Evolutionary conservation across 169 alveolate genomes (phyloP).

Genomic region (Eimeria acervulina): DNA sequence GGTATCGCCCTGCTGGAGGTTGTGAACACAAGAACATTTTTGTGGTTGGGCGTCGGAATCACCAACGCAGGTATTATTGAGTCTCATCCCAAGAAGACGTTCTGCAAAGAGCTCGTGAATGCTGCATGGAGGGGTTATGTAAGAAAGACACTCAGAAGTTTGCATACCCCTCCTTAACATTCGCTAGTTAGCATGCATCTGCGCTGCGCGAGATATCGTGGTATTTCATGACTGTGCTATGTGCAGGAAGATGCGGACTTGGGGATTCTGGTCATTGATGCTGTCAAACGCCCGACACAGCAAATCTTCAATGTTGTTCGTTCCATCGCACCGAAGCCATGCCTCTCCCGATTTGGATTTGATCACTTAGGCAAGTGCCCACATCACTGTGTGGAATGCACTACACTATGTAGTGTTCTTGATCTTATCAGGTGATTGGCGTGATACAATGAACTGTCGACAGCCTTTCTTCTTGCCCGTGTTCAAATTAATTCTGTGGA

Average conservation of each 20-base stretch:
- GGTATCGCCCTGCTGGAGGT: neutral
- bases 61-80: slow-evolving; percentile 87
- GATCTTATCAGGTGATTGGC: neutral
- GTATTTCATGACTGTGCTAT: neutral
- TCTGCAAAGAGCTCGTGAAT: slow-evolving; percentile 89
- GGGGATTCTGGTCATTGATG: slow-evolving; percentile 89
- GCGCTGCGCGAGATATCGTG: neutral
- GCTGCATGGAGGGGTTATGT: slow-evolving; percentile 94
- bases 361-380: slow-evolving; percentile 44
- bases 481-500: neutral
- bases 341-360: slow-evolving; percentile 48
- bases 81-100: slow-evolving; percentile 90
- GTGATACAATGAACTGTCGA: neutral
- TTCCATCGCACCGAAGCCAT: slow-evolving; percentile 87
- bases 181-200: neutral
- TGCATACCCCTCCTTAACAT: neutral
- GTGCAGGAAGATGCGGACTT: slow-evolving; percentile 91
- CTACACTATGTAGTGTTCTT: neutral
- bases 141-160: neutral
- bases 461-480: neutral
- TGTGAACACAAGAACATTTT: neutral
- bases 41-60: neutral
- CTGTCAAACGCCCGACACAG: slow-evolving; percentile 92
- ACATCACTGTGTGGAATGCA: neutral
- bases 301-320: slow-evolving; percentile 88